Conservation (phyloP, 768 basidiomycete species). For the Kwoniella botswanensis region DNA sequence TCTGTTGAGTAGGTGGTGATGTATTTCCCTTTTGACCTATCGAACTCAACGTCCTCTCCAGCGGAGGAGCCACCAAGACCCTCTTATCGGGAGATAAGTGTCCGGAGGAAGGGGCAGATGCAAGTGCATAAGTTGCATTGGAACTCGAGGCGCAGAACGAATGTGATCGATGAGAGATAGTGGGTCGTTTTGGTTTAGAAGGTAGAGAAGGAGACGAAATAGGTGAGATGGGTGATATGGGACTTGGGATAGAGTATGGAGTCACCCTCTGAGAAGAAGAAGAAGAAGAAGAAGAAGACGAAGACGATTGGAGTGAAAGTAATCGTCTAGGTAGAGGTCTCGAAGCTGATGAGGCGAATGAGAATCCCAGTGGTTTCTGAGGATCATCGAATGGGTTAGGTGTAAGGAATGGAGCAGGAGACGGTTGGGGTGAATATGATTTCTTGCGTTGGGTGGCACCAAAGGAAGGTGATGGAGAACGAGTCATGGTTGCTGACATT, state of each 20-base stretch:
- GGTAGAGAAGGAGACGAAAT: not conserved
- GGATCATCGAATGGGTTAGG: slow-evolving; percentile 19
- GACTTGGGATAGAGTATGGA: not conserved
- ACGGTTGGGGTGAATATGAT: slow-evolving; percentile 16
- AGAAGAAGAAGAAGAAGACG: not conserved
- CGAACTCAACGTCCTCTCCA: slow-evolving; percentile 27
- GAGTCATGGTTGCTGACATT: slow-evolving; percentile 3
- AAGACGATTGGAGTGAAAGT: not conserved
- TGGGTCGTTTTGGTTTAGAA: slow-evolving; percentile 16
- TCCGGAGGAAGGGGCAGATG: slow-evolving; percentile 13
- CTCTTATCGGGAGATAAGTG: slow-evolving; percentile 22
- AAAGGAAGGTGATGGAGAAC: slow-evolving; percentile 14
- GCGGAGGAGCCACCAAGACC: slow-evolving; percentile 22
- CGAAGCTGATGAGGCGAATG: slow-evolving; percentile 2
- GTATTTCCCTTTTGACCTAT: slow-evolving; percentile 26
- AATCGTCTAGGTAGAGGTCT: slow-evolving; percentile 14
- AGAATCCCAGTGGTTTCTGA: not conserved
- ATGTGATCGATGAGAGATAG: slow-evolving; percentile 21
- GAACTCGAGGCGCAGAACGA: slow-evolving; percentile 26
- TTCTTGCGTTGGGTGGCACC: not conserved
- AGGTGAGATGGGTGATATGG: slow-evolving; percentile 4
- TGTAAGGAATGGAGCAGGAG: slow-evolving; percentile 24
- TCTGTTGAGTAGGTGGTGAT: slow-evolving; percentile 26
- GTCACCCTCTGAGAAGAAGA: not conserved
- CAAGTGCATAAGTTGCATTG: slow-evolving; percentile 28